These are phyloP conservation scores for Astragalus glycyphyllos DNA, from an alignment of 306 rosid species.

Conservation along the genomic window DNA sequence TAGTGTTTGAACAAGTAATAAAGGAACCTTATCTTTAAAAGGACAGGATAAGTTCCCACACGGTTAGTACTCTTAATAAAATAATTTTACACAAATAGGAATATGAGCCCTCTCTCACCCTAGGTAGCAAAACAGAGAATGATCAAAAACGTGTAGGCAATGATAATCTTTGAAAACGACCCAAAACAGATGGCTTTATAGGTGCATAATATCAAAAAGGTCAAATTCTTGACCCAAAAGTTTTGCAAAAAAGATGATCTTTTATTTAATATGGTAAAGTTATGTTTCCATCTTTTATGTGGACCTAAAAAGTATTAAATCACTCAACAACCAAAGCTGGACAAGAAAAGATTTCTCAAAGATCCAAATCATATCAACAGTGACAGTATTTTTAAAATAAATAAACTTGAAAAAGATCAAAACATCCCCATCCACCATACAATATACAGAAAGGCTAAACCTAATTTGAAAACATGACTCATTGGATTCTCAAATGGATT, in stretches of 20 bases:
- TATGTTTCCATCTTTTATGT: slow-evolving; percentile 46
- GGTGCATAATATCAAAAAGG: slow-evolving; percentile 33
- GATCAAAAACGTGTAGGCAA: slow-evolving; percentile 43
- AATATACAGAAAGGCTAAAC: slow-evolving; percentile 17
- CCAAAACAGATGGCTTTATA: slow-evolving; percentile 43
- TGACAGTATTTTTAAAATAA: slow-evolving; percentile 28
- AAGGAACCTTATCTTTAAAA: slow-evolving; percentile 37
- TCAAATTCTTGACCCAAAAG: slow-evolving; percentile 46
- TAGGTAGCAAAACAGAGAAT: slow-evolving; percentile 2
- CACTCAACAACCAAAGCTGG: slow-evolving; percentile 39
- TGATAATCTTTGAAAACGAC: slow-evolving; percentile 42
- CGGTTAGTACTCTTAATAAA: slow-evolving; percentile 10
- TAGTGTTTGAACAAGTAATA: slow-evolving; percentile 1
- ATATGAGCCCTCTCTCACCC: background rate
- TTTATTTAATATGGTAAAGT: slow-evolving; percentile 31
- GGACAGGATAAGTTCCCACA: slow-evolving; percentile 17
- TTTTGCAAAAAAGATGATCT: slow-evolving; percentile 30
- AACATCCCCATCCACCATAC: slow-evolving; percentile 27
- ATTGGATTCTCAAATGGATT: slow-evolving; percentile 30
- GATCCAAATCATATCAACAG: slow-evolving; percentile 31
- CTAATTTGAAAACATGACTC: slow-evolving; percentile 12
- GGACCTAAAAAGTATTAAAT: slow-evolving; percentile 47
- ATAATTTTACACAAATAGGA: slow-evolving; percentile 14
- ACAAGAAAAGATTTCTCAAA: slow-evolving; percentile 30
- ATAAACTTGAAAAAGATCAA: slow-evolving; percentile 34